Conservation (phyloP, 2,329 filamentous ascomycete species). For the Lachnellula arida region DNA sequence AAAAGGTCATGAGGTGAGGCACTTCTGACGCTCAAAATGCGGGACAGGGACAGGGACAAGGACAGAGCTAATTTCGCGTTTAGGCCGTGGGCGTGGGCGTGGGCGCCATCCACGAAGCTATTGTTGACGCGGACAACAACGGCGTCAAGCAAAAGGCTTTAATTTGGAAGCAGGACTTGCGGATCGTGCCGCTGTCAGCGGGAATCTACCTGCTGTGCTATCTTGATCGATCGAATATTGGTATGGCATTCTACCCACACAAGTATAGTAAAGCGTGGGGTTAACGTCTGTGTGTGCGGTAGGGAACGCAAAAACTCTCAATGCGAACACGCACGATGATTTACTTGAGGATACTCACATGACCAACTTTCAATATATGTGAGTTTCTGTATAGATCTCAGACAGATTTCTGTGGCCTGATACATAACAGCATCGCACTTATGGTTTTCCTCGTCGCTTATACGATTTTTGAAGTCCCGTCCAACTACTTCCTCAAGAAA, state of each 20-base stretch:
- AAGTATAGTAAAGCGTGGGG: background rate
- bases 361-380: conserved; percentile 57
- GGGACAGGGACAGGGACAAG: background rate
- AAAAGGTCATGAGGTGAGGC: background rate
- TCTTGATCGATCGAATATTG: conserved; percentile 64
- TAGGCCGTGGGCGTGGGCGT: background rate
- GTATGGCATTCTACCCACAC: conserved; percentile 30
- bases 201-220: conserved; percentile 64
- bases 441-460: conserved; percentile 46
- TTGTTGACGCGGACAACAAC: background rate
- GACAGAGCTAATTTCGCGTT: background rate
- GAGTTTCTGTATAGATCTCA: conserved; percentile 6
- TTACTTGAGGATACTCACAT: conserved; percentile 58
- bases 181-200: conserved; percentile 59
- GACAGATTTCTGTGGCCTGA: background rate
- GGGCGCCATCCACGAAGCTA: background rate
- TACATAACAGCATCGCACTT: conserved; percentile 34
- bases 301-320: conserved; percentile 61
- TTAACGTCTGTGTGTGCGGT: background rate
- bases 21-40: background rate
- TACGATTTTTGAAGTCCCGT: conserved; percentile 45
- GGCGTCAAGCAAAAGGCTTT: conserved; percentile 35
- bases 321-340: conserved; percentile 54
- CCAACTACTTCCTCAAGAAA: conserved; percentile 46
- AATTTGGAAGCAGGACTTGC: conserved; percentile 55